Percentiles rank a stretch among this genome's conserved stretches.
phyloP scores from a whole-genome alignment of 805 yeast species.

The Lachancea meyersii region DNA sequence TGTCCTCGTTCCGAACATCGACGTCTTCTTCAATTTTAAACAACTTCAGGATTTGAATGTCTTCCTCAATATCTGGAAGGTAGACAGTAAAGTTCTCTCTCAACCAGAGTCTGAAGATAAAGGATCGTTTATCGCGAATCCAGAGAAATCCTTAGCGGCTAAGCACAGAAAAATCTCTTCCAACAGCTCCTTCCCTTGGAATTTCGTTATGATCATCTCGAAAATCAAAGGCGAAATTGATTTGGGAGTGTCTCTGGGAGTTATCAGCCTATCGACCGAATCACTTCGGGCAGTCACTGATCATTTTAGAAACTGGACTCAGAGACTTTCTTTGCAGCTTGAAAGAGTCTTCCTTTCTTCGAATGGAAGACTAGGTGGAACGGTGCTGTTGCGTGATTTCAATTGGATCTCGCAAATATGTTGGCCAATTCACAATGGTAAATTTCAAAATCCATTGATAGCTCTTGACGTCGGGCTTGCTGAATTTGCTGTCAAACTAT shows the following conservation, averaged over 20 bases:
- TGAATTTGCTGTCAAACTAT: constrained; percentile 50
- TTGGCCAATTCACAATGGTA: constrained; percentile 51
- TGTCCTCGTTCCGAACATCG: constrained; percentile 48
- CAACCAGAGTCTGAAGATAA: constrained; percentile 11
- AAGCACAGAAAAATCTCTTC: constrained; percentile 8
- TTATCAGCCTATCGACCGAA: constrained; percentile 47
- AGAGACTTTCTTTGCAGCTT: constrained; percentile 57
- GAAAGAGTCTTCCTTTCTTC: constrained; percentile 47
- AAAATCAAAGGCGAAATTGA: constrained; percentile 56
- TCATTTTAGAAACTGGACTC: constrained; percentile 65
- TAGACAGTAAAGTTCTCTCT: constrained; percentile 35
- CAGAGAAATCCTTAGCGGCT: constrained; percentile 7
- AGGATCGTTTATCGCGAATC: background rate
- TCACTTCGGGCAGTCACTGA: constrained; percentile 63
- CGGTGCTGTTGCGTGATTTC: constrained; percentile 43
- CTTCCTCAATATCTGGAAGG: constrained; percentile 78
- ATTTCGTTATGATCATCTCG: constrained; percentile 49
- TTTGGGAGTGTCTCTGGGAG: constrained; percentile 79
- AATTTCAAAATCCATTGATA: constrained; percentile 59
- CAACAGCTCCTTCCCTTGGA: constrained; percentile 61
- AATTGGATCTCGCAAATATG: constrained; percentile 58
- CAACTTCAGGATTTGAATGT: constrained; percentile 83
- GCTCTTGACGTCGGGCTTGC: constrained; percentile 53
- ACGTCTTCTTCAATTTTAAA: constrained; percentile 64
- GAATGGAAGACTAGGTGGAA: constrained; percentile 78